A percentile compares a stretch with the other conserved stretches of the same genome.
Conservation (phyloP, 192 early-diverging fungal species). For the Umbelopsis sp. region DNA sequence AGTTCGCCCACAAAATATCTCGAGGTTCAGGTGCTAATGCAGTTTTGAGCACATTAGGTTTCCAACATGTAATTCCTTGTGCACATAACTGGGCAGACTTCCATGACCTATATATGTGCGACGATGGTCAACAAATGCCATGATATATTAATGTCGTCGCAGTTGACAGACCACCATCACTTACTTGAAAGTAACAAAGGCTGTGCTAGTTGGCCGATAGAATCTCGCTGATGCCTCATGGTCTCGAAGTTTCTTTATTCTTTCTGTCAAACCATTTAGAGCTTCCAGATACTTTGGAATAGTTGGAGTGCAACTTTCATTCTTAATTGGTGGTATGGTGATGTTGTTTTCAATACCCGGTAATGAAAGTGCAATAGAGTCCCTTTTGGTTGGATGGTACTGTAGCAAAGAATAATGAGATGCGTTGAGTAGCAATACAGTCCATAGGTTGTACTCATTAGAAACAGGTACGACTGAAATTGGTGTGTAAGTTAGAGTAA, state of each 20-base stretch:
- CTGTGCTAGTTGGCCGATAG: slow-evolving; percentile 56
- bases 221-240: slow-evolving; percentile 27
- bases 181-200: slow-evolving; percentile 63
- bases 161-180: too few species aligned
- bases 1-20: slow-evolving; percentile 61
- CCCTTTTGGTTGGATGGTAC: background rate
- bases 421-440: background rate
- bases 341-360: background rate
- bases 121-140: background rate
- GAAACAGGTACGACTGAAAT: slow-evolving; percentile 1
- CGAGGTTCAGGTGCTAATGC: slow-evolving; percentile 62
- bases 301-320: background rate
- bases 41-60: slow-evolving; percentile 53
- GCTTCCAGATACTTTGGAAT: slow-evolving; percentile 17
- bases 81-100: slow-evolving; percentile 60
- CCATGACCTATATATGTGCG: slow-evolving; percentile 26
- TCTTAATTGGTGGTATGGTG: background rate
- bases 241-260: slow-evolving; percentile 45
- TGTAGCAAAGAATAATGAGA: background rate
- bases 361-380: background rate
- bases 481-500: background rate
- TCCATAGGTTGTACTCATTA: slow-evolving; percentile 4
- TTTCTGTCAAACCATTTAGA: slow-evolving; percentile 5
- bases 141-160: too few species aligned
- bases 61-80: slow-evolving; percentile 51